Base-by-base conservation (phyloP, 2,329 filamentous ascomycete species). In the Madurella mycetomatis region DNA sequence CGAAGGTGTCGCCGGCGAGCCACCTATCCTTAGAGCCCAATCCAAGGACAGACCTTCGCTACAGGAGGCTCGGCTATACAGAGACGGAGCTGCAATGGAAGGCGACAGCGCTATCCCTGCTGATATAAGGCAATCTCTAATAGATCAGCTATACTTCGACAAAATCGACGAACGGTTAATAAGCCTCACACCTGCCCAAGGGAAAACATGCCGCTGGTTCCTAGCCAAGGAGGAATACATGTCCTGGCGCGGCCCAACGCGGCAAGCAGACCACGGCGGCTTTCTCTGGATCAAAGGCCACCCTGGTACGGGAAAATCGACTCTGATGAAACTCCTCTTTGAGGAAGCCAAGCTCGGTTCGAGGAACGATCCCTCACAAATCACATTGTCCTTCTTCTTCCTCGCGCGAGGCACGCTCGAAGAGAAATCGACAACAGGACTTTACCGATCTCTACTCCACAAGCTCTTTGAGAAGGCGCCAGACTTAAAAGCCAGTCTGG, bases 391-490 rank as follows among this genome's bases (percentile, higher is more conserved):
- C 4, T 80, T 78, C 61, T 80, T 78, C 66, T 80, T 80, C 67
- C 74, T 77, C 51, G 75, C 75, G 0, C 64, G 74, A 44, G 76
- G 76, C 0, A 61, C 64, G 0, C 50, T 65, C 9, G 62, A 76
- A 16, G 75, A 81, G 54, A 77, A 70, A 56, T 70, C 74, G 0
- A 69, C 68, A 0, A 19, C 59, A 1, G 77, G 79, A 4, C 69
- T 81, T 55, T 79, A 79, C 58, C 71, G 76, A 11, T 74, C 76
- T 2, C 61, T 81, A 11, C 57, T 81, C 1, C 60, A 65, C 11
- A 76, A 81, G 55, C 60, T 81, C 1, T 62, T 81, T 1, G 49
- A 67, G 1, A 62, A 61, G 18, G 39, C 61, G 2, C 63, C 65
- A 0, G 61, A 69, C 0, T 60, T 76, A 4, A 67, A 66, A 45